phyloP scores from a whole-genome alignment of 2,329 filamentous ascomycete genomes.

The Graphilbum ipis-grandicollis region DNA sequence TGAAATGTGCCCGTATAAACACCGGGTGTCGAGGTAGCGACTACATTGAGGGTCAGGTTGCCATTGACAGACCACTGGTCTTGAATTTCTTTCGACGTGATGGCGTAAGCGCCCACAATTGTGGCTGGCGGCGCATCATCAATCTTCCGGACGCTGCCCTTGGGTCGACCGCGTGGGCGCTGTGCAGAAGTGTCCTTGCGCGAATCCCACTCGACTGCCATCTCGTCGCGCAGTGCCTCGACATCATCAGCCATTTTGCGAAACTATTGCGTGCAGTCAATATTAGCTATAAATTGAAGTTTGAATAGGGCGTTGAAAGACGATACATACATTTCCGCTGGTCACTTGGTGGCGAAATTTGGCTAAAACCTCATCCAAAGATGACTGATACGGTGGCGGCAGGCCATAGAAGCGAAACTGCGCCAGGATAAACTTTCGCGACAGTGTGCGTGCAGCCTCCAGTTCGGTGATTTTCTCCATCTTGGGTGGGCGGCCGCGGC shows the following conservation, averaged over 20 bases:
- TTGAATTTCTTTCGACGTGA: slow-evolving; percentile 12
- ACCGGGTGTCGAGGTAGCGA: slow-evolving; percentile 10
- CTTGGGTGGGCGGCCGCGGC: slow-evolving; percentile 10
- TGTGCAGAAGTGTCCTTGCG: slow-evolving; percentile 6
- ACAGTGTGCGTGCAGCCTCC: slow-evolving; percentile 8
- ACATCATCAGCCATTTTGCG: slow-evolving; percentile 8
- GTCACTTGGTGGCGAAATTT: slow-evolving; percentile 9
- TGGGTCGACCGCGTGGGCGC: slow-evolving; percentile 9
- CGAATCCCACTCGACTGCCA: slow-evolving; percentile 10
- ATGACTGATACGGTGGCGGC: slow-evolving; percentile 10
- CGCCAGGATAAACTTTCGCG: slow-evolving; percentile 9
- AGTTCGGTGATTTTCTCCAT: slow-evolving; percentile 10
- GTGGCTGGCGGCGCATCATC: slow-evolving; percentile 7
- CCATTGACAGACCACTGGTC: slow-evolving; percentile 11
- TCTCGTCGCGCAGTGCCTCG: slow-evolving; percentile 8
- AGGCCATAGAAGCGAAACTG: slow-evolving; percentile 11
- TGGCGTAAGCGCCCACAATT: slow-evolving; percentile 12
- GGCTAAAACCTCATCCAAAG: slow-evolving; percentile 8
- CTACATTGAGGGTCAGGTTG: slow-evolving; percentile 13
- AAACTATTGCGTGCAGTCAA: slow-evolving; percentile 3
- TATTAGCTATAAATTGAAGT: too few relatives aligned
- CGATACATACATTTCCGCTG: slow-evolving; percentile 4
- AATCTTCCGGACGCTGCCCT: slow-evolving; percentile 9
- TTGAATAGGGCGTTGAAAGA: not conserved
- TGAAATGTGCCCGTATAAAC: slow-evolving; percentile 15